Evolutionary conservation across 139 green algal species (phyloP).

Genomic region (Volvox africanus): DNA sequence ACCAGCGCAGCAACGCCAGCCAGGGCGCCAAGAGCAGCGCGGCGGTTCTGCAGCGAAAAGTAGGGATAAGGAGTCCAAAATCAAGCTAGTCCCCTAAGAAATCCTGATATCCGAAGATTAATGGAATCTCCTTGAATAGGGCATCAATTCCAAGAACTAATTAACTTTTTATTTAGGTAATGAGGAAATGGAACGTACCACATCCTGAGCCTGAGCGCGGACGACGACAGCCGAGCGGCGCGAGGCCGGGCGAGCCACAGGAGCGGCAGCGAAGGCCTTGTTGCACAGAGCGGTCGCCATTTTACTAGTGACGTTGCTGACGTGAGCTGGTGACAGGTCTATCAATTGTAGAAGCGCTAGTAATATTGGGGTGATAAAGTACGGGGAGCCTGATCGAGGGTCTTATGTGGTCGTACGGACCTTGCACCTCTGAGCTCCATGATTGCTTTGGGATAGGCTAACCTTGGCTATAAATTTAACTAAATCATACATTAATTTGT

Average conservation of each 20-base stretch:
- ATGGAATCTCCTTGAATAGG: neutral
- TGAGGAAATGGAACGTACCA: conserved; percentile 31
- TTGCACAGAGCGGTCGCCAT: conserved; percentile 53
- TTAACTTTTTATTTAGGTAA: too few relatives aligned
- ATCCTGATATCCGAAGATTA: neutral
- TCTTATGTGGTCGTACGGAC: neutral
- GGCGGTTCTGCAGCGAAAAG: conserved; percentile 65
- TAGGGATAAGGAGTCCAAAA: neutral
- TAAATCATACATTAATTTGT: too few relatives aligned
- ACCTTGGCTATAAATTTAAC: too few relatives aligned
- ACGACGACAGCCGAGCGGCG: conserved; percentile 70
- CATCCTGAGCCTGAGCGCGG: conserved; percentile 68
- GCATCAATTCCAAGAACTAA: too few relatives aligned
- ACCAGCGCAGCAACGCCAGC: conserved; percentile 75
- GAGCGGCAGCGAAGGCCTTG: conserved; percentile 55
- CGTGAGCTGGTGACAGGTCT: conserved; percentile 14
- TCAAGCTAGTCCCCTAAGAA: neutral
- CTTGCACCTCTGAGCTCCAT: too few relatives aligned
- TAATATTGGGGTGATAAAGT: conserved; percentile 9
- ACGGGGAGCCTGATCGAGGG: neutral
- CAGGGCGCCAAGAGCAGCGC: conserved; percentile 80
- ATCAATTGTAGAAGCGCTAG: neutral
- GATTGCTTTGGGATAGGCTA: too few relatives aligned
- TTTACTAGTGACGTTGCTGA: neutral
- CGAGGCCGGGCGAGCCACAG: conserved; percentile 41